phyloP scores from a whole-genome alignment of 805 yeast species.

The Teunomyces panamensis region DNA sequence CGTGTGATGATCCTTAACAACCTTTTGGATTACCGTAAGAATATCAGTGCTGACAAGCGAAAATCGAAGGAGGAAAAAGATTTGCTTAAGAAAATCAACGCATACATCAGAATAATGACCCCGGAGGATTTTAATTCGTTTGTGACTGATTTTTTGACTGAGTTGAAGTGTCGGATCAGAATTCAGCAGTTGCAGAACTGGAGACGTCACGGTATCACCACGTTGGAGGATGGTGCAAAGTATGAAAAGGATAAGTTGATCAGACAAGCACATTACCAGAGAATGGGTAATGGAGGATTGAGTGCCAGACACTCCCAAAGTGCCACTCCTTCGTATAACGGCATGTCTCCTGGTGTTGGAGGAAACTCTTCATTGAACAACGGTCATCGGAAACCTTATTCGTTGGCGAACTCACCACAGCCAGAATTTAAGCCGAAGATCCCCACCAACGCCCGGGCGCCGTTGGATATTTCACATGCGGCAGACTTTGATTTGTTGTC shows the following conservation, averaged over 20 bases:
- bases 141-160: slow-evolving; percentile 68
- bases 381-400: slow-evolving; percentile 21
- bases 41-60: slow-evolving; percentile 78
- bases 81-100: slow-evolving; percentile 67
- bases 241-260: slow-evolving; percentile 85
- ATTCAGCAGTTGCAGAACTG: slow-evolving; percentile 91
- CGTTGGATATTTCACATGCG: slow-evolving; percentile 70
- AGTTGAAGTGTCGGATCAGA: slow-evolving; percentile 72
- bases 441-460: slow-evolving; percentile 41
- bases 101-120: slow-evolving; percentile 77
- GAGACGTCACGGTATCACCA: slow-evolving; percentile 85
- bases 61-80: slow-evolving; percentile 90
- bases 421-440: slow-evolving; percentile 43
- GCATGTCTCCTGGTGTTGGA: slow-evolving; percentile 2
- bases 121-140: slow-evolving; percentile 78
- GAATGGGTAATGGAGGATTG: slow-evolving; percentile 44
- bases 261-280: slow-evolving; percentile 59
- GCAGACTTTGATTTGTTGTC: slow-evolving; percentile 81
- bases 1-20: slow-evolving; percentile 73
- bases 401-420: slow-evolving; percentile 24
- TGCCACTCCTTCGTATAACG: slow-evolving; percentile 6
- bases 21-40: slow-evolving; percentile 79
- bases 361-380: slow-evolving; percentile 7
- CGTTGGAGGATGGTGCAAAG: slow-evolving; percentile 75
- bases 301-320: slow-evolving; percentile 20